Percentiles rank a stretch among this genome's conserved stretches.
phyloP scores from a whole-genome alignment of 2,329 filamentous ascomycete genomes.

The Fusarium irregulare region DNA sequence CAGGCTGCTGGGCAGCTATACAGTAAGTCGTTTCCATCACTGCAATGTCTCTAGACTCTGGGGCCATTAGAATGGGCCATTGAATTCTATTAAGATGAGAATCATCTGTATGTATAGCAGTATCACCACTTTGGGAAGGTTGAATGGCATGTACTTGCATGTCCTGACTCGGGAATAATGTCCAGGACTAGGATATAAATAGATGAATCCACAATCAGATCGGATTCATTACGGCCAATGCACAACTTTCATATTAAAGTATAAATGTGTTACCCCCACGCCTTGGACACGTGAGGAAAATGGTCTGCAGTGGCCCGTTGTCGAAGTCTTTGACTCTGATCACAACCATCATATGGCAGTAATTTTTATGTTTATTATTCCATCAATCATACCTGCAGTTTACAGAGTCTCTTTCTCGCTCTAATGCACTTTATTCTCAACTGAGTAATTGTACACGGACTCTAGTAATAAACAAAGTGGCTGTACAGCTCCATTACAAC shows the following conservation, averaged over 20 bases:
- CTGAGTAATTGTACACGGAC: not conserved
- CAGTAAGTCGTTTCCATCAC: no score
- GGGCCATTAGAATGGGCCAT: no score
- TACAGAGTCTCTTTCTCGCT: not conserved
- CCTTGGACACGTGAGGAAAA: constrained; percentile 34
- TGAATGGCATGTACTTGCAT: not conserved
- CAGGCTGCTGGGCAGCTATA: no score
- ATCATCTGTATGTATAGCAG: not conserved
- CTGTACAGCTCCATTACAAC: constrained; percentile 17
- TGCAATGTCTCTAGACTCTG: no score
- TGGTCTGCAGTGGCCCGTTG: constrained; percentile 39
- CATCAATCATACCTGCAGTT: not conserved
- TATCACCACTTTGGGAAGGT: not conserved
- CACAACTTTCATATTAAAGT: not conserved
- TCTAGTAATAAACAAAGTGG: not conserved
- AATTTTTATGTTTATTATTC: constrained; percentile 2
- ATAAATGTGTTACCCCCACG: constrained; percentile 31
- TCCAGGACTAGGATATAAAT: constrained; percentile 5
- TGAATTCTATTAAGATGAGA: not conserved
- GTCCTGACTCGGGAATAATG: not conserved
- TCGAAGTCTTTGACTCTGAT: constrained; percentile 10
- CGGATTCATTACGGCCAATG: not conserved
- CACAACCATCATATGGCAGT: constrained; percentile 14
- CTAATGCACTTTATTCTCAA: not conserved
- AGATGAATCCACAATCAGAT: not conserved